Conservation (phyloP, 2,329 filamentous ascomycete species). For the Triangularia verruculosa region DNA sequence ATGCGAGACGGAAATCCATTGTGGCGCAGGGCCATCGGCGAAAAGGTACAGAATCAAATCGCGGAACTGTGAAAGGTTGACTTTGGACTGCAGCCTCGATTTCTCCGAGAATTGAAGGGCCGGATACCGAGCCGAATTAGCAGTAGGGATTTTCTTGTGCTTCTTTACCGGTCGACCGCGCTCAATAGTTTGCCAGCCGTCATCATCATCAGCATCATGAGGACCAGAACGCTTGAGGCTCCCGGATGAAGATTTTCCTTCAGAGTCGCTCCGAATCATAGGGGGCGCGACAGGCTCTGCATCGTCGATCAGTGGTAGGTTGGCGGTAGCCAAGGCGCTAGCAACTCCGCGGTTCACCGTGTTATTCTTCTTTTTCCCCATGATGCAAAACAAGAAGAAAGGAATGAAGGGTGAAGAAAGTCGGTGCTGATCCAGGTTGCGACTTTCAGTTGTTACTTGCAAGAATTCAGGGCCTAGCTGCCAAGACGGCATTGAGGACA, state of each 20-base stretch:
- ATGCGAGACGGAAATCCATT: slow-evolving; percentile 63
- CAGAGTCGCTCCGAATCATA: slow-evolving; percentile 21
- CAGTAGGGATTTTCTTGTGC: slow-evolving; percentile 58
- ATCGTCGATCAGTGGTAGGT: slow-evolving; percentile 3
- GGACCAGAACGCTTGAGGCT: slow-evolving; percentile 50
- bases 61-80: slow-evolving; percentile 61
- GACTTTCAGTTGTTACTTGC: no score
- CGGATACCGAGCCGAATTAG: slow-evolving; percentile 56
- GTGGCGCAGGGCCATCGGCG: slow-evolving; percentile 61
- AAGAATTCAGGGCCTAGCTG: slow-evolving; percentile 2
- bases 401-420: neutral
- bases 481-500: slow-evolving; percentile 4
- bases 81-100: slow-evolving; percentile 58
- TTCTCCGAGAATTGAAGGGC: slow-evolving; percentile 56
- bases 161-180: slow-evolving; percentile 53
- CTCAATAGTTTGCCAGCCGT: slow-evolving; percentile 53
- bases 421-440: neutral
- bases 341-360: neutral
- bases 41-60: slow-evolving; percentile 65
- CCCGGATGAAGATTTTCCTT: slow-evolving; percentile 29
- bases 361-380: slow-evolving; percentile 14
- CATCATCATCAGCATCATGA: slow-evolving; percentile 41
- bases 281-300: slow-evolving; percentile 7
- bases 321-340: slow-evolving; percentile 3
- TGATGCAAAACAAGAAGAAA: neutral